phyloP scores from a whole-genome alignment of 2,329 filamentous ascomycete species.

The Pseudocercospora vitis region DNA sequence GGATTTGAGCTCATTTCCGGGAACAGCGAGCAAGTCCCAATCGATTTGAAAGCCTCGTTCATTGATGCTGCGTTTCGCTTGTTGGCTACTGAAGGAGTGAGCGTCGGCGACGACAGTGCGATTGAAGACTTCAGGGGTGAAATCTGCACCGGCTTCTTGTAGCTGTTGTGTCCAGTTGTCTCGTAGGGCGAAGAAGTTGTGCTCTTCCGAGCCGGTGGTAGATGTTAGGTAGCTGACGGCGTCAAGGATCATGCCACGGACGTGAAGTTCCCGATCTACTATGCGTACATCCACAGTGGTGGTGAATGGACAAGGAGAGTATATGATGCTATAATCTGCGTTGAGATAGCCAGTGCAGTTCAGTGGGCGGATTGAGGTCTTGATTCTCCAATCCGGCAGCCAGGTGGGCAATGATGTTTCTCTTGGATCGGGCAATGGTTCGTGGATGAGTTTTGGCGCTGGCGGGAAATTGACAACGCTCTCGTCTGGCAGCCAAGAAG shows the following conservation, averaged over 20 bases:
- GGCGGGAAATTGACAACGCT: too few species aligned
- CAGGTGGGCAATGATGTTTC: not conserved
- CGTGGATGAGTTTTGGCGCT: too few species aligned
- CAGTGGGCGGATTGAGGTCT: not conserved
- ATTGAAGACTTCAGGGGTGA: not conserved
- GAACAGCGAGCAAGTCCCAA: not conserved
- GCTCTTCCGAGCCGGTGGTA: not conserved
- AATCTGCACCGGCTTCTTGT: not conserved
- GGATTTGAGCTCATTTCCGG: not conserved
- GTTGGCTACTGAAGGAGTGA: too few species aligned
- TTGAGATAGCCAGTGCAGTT: not conserved
- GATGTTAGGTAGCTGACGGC: not conserved
- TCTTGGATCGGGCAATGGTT: not conserved
- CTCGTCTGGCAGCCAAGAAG: not conserved
- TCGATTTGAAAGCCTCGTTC: not conserved
- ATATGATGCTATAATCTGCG: not conserved
- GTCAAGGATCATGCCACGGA: not conserved
- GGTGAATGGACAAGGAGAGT: not conserved
- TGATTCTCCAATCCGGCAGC: not conserved
- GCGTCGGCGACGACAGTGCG: not conserved
- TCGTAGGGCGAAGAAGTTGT: not conserved
- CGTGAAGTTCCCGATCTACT: not conserved
- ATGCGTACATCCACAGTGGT: not conserved
- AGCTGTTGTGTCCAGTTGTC: not conserved
- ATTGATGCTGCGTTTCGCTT: too few species aligned